These are phyloP conservation scores for Avena atlantica DNA, from an alignment of 176 grass and related monocot genomes.

Conservation along the genomic window DNA sequence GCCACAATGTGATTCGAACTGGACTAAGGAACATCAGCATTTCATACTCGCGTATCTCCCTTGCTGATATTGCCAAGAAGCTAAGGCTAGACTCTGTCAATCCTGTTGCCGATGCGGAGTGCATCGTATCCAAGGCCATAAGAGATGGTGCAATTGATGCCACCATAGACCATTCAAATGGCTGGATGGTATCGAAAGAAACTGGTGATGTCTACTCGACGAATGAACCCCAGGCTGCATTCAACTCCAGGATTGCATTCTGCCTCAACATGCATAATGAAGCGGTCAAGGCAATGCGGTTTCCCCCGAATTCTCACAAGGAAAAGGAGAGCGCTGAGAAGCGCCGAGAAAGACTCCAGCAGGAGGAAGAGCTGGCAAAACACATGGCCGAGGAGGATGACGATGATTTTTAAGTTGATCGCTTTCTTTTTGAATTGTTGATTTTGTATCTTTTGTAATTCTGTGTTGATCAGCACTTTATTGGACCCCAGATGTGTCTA, in stretches of 20 bases:
- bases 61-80: constrained; percentile 81
- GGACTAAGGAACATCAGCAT: constrained; percentile 88
- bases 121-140: constrained; percentile 87
- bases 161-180: constrained; percentile 75
- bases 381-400: constrained; percentile 92
- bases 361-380: constrained; percentile 91
- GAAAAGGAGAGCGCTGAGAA: constrained; percentile 92
- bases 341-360: constrained; percentile 79
- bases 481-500: constrained; percentile 8
- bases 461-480: constrained; percentile 12
- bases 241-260: constrained; percentile 85
- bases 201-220: constrained; percentile 86
- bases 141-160: constrained; percentile 90
- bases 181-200: constrained; percentile 89
- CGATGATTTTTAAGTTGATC: constrained; percentile 65
- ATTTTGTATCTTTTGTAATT: constrained; percentile 14
- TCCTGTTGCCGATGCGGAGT: constrained; percentile 78
- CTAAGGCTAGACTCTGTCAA: constrained; percentile 68
- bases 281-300: constrained; percentile 75
- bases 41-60: constrained; percentile 79
- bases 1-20: constrained; percentile 87
- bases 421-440: constrained; percentile 17
- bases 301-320: constrained; percentile 83
- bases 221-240: constrained; percentile 84
- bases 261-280: constrained; percentile 97